Evolutionary conservation across 108 stramenopile genomes (phyloP).

Genomic region (Skeletonema costatum): DNA sequence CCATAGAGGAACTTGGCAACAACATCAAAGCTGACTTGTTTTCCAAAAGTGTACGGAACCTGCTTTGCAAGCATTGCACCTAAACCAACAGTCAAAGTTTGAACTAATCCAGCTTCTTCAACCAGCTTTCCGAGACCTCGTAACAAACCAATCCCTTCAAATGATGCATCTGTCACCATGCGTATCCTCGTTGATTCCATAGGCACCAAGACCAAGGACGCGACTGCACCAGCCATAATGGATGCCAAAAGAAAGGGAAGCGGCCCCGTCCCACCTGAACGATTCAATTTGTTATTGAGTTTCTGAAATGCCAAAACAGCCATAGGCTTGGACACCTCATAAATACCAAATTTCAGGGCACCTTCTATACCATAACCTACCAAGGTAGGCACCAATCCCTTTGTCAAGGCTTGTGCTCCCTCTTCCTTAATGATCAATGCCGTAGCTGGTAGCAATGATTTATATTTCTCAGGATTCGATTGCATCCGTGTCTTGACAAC

Average conservation of each 20-base stretch:
- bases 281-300: constrained; percentile 31
- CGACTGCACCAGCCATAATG: constrained; percentile 88
- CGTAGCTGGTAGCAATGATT: constrained; percentile 49
- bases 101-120: constrained; percentile 68
- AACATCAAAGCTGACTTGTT: constrained; percentile 90
- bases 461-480: constrained; percentile 65
- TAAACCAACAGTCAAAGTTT: constrained; percentile 71
- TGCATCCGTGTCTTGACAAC: constrained; percentile 92
- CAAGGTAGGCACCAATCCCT: constrained; percentile 86
- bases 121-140: constrained; percentile 64
- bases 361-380: constrained; percentile 93
- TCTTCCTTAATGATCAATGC: constrained; percentile 67
- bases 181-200: constrained; percentile 91
- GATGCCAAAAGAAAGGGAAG: constrained; percentile 75
- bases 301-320: constrained; percentile 45
- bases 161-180: constrained; percentile 86
- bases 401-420: constrained; percentile 64
- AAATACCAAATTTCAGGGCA: constrained; percentile 90
- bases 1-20: constrained; percentile 72
- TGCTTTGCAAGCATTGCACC: constrained; percentile 95
- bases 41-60: constrained; percentile 95
- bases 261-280: constrained; percentile 28
- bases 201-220: constrained; percentile 86
- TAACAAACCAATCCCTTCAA: constrained; percentile 59
- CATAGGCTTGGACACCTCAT: constrained; percentile 90